Percentiles rank a stretch among this genome's conserved stretches.
Conservation (phyloP, 106 monocot genomes). For the Dactylorhiza incarnata region DNA sequence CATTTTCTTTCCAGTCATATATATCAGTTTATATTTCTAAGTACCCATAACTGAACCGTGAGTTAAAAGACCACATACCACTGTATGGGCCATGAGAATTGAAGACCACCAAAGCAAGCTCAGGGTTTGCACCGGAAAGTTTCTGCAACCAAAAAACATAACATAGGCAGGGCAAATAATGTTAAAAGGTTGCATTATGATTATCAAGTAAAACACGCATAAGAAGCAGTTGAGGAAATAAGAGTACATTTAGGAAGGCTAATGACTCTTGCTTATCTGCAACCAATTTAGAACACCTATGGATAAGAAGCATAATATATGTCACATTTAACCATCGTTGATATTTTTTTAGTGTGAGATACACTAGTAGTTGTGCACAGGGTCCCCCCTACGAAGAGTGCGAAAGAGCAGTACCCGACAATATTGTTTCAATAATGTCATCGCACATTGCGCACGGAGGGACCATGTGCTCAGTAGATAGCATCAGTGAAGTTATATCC, state of each 20-base stretch:
- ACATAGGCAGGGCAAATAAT: neutral
- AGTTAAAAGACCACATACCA: slow-evolving; percentile 28
- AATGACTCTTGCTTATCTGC: slow-evolving; percentile 3
- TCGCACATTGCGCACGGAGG: no score
- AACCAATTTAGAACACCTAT: neutral
- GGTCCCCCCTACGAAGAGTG: no score
- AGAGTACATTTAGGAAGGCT: neutral
- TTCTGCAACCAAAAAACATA: slow-evolving; percentile 44
- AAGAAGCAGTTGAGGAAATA: neutral
- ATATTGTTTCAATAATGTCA: no score
- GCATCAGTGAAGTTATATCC: neutral
- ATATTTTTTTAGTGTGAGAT: no score
- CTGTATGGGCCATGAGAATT: slow-evolving; percentile 85
- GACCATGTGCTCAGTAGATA: no score
- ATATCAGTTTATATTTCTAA: neutral
- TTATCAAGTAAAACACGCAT: neutral
- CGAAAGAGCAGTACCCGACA: no score
- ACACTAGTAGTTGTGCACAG: no score
- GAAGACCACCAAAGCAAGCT: slow-evolving; percentile 80
- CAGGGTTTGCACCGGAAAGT: slow-evolving; percentile 41
- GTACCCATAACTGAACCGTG: neutral
- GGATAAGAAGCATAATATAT: neutral
- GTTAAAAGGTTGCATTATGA: neutral
- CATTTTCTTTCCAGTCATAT: neutral
- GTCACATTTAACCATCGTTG: neutral